phyloP scores from a whole-genome alignment of 1,284 basidiomycete genomes.

The Malassezia arunalokei region DNA sequence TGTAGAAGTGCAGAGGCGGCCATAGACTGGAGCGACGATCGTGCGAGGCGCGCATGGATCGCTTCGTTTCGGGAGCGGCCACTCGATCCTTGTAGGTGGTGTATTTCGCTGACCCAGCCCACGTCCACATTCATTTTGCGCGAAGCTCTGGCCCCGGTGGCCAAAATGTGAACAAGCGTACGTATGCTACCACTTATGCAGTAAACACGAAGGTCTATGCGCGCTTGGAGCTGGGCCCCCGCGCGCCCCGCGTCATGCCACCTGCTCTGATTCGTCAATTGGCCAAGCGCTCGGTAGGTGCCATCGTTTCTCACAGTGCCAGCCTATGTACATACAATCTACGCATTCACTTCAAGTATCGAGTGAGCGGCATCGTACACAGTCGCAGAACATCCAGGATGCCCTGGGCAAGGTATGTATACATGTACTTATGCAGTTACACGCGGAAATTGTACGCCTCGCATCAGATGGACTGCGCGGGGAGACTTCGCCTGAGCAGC shows the following conservation, averaged over 20 bases:
- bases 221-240: not conserved
- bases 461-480: conserved; percentile 8
- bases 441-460: conserved; percentile 13
- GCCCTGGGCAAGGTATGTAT: conserved; percentile 16
- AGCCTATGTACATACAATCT: conserved; percentile 17
- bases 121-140: conserved; percentile 10
- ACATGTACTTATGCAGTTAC: conserved; percentile 8
- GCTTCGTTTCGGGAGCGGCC: conserved; percentile 2
- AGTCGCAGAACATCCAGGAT: conserved; percentile 16
- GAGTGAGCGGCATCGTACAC: conserved; percentile 13
- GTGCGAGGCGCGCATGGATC: conserved; percentile 4
- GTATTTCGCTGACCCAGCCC: not conserved
- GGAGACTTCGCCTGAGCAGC: conserved; percentile 13
- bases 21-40: not conserved
- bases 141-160: conserved; percentile 19
- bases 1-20: too few species aligned
- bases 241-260: not conserved
- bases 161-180: conserved; percentile 20
- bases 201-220: conserved; percentile 12
- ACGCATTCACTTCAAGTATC: conserved; percentile 12
- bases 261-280: conserved; percentile 2
- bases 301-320: not conserved
- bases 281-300: conserved; percentile 12
- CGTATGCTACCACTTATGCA: not conserved
- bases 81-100: not conserved